Base-by-base conservation (phyloP, 2,329 filamentous ascomycete genomes). In the Allantophomopsis cytisporea region DNA sequence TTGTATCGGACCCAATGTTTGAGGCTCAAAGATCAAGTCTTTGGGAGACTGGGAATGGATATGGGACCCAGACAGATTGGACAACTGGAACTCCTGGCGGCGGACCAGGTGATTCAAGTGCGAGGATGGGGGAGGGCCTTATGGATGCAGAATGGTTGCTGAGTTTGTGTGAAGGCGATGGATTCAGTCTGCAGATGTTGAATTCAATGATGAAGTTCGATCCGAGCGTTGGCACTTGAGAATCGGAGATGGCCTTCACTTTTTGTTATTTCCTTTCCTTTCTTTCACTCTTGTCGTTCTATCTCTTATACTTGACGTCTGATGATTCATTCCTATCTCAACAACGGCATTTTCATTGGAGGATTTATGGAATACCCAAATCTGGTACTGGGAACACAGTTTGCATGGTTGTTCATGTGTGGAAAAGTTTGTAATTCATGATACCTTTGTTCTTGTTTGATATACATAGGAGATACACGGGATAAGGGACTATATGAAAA, bases 191-290 rank as follows among this genome's bases (percentile, higher is more conserved):
- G 20, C 38, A 40, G 20, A 40, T 40, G 38, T 17, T 40, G 33
- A 40, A 40, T 36, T 31, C 35, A 13, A 35, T 40, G 38, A 34
- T 40, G 32, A 23, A 32, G 36, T 38, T 38, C 14, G 36, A 38
- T 15, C 36, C 36, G 4, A 31, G 36, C 15, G 14, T 38, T 7
- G 36, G 36, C n/a, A 21, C 14, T 21, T 36, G 18, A 21, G 13
- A 34, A 14, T 34, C 8, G 23, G 11, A 3, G 7, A 28, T 28
- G 23, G 23, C 5, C 23, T 28, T 3, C 11, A 12, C 11, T 10
- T 12, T 28, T 28, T 28, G 23, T 28, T 28, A 20, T 28, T 12
- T 8, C 10, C 11, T 28, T 28, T 8, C 8, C 11, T 28, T 28
- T 28, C 7, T 12, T 10, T 12, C 23, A 10, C 23, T 28, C 3